A percentile compares a stretch with the other conserved stretches of the same genome.
Conservation (phyloP, 805 yeast genomes). For the Lipomyces yamadae region DNA sequence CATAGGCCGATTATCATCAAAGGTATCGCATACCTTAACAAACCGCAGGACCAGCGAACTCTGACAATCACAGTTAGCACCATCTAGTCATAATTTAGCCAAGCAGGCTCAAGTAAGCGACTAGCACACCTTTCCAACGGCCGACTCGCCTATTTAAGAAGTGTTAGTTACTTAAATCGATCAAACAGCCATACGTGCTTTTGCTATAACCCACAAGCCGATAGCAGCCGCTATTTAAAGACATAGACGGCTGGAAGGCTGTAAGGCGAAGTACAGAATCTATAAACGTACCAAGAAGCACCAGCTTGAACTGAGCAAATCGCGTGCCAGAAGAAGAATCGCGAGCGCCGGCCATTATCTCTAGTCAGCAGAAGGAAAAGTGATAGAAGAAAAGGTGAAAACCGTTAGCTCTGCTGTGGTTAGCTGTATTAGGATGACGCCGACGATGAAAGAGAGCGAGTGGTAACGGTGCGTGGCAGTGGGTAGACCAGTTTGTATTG, state of each 20-base stretch:
- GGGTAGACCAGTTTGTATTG: no score
- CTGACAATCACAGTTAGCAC: constrained; percentile 48
- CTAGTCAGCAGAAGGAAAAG: background rate
- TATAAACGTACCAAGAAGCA: constrained; percentile 59
- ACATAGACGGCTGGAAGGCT: background rate
- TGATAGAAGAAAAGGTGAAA: background rate
- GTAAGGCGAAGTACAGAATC: background rate
- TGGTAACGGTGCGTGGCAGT: no score
- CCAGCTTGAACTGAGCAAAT: constrained; percentile 66
- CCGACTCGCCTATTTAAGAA: constrained; percentile 59
- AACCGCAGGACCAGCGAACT: constrained; percentile 81
- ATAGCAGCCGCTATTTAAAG: background rate
- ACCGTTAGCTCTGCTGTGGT: background rate
- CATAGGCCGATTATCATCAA: background rate
- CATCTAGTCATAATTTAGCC: background rate
- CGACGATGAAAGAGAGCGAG: background rate
- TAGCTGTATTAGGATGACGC: background rate
- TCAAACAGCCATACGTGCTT: background rate
- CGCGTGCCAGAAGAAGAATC: constrained; percentile 44
- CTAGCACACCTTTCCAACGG: constrained; percentile 67
- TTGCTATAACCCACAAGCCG: background rate
- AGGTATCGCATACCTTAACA: constrained; percentile 50
- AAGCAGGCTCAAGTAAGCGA: background rate
- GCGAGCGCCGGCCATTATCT: constrained; percentile 31
- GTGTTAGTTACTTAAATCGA: constrained; percentile 12